These are phyloP conservation scores for Lablab purpureus DNA, from an alignment of 306 rosid species.

Conservation along the genomic window DNA sequence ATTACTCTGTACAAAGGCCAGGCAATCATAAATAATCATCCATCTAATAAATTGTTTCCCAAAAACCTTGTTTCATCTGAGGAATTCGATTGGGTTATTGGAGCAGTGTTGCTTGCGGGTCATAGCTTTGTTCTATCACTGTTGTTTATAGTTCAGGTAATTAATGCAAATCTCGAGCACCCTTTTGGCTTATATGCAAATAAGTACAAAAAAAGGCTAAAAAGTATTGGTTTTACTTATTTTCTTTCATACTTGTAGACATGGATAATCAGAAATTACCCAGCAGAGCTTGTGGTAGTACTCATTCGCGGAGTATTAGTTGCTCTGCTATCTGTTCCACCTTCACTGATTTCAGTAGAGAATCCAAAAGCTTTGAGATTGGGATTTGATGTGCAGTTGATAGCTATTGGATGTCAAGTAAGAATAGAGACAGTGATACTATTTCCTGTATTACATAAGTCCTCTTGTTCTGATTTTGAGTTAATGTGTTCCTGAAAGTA, in stretches of 20 bases:
- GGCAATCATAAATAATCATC: conserved; percentile 1
- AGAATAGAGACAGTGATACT: neutral
- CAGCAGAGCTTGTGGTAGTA: conserved; percentile 35
- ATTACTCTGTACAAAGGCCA: conserved; percentile 22
- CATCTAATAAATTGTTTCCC: neutral
- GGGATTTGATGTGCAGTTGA: conserved; percentile 12
- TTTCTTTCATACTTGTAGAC: conserved; percentile 17
- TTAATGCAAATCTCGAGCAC: neutral
- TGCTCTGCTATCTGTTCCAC: conserved; percentile 26
- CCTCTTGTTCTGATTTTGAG: neutral
- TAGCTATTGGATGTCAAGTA: conserved; percentile 42
- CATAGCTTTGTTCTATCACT: conserved; percentile 25
- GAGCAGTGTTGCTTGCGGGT: conserved; percentile 19
- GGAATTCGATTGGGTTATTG: conserved; percentile 14
- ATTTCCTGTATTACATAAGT: neutral
- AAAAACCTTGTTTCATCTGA: neutral
- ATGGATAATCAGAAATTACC: conserved; percentile 41
- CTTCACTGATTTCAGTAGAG: conserved; percentile 21
- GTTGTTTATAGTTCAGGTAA: conserved; percentile 23
- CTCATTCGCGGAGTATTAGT: conserved; percentile 7
- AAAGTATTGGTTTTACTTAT: neutral
- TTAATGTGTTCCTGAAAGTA: conserved; percentile 6
- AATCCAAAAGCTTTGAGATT: conserved; percentile 38
- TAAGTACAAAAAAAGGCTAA: neutral
- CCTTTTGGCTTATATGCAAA: neutral